Evolutionary conservation across 768 basidiomycete genomes (phyloP).

Genomic region (Tylopilus plumbeoviolaceoides): DNA sequence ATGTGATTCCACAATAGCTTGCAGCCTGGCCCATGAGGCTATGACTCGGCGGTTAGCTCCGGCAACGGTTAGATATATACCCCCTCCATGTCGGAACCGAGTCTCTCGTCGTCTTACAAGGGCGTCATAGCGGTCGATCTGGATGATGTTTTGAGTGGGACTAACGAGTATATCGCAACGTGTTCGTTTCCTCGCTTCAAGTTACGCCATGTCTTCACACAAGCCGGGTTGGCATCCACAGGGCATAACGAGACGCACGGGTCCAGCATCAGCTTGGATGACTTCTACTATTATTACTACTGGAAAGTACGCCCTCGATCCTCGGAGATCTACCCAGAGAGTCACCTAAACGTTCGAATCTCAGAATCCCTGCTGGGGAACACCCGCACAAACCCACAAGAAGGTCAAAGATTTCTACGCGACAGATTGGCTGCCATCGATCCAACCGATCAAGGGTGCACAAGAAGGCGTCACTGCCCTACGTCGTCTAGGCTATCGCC

Average conservation of each 20-base stretch:
- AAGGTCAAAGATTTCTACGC: conserved; percentile 60
- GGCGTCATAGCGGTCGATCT: conserved; percentile 60
- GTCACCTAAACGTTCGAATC: neutral
- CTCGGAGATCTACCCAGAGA: neutral
- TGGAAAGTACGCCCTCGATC: conserved; percentile 51
- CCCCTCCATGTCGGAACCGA: neutral
- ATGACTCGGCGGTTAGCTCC: neutral
- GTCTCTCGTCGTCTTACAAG: conserved; percentile 14
- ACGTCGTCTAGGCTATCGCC: conserved; percentile 57
- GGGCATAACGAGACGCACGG: conserved; percentile 66
- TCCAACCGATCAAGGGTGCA: conserved; percentile 58
- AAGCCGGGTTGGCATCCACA: conserved; percentile 26
- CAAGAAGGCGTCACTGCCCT: conserved; percentile 53
- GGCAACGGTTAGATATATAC: neutral
- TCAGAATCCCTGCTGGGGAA: conserved; percentile 59
- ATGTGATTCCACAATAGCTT: neutral
- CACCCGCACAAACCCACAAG: conserved; percentile 47
- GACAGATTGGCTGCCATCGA: conserved; percentile 43
- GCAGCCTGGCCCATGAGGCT: too few relatives aligned
- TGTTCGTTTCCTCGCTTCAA: conserved; percentile 36
- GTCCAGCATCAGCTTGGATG: conserved; percentile 47
- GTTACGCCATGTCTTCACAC: neutral
- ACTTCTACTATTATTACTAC: conserved; percentile 72
- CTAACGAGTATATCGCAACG: conserved; percentile 52
- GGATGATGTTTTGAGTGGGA: conserved; percentile 64